Percentiles rank a stretch among this genome's conserved stretches.
These are phyloP conservation scores for Populus hybrid DNA, from an alignment of 441 rosid genomes.

Conservation along the genomic window DNA sequence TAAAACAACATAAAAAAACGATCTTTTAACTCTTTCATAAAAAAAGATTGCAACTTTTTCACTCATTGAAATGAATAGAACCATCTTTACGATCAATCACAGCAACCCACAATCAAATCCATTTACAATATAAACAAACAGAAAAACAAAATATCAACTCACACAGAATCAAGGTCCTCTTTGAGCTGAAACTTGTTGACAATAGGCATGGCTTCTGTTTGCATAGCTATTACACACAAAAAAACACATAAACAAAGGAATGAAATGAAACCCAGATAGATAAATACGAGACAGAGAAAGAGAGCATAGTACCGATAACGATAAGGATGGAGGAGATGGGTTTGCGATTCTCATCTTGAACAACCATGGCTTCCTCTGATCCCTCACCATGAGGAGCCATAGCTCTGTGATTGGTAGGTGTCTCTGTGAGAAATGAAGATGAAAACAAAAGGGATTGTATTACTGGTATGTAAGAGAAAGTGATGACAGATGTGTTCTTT, in stretches of 20 bases:
- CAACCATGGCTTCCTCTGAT: slow-evolving; percentile 41
- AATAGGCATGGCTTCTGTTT: slow-evolving; percentile 79
- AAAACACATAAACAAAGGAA: neutral
- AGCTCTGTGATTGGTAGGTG: neutral
- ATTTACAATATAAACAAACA: neutral
- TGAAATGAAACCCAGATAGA: neutral
- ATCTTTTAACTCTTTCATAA: neutral
- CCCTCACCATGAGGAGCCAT: slow-evolving; percentile 56
- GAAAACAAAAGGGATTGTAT: neutral
- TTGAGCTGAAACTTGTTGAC: slow-evolving; percentile 61
- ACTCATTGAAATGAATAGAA: neutral
- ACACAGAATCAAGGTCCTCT: slow-evolving; percentile 55
- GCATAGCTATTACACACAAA: slow-evolving; percentile 57
- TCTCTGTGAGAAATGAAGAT: neutral
- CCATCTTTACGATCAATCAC: neutral
- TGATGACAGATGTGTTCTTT: neutral
- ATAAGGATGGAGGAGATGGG: slow-evolving; percentile 67
- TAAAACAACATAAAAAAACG: neutral
- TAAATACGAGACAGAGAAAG: neutral
- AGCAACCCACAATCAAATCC: neutral
- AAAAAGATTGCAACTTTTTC: neutral
- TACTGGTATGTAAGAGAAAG: neutral
- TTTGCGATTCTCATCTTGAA: slow-evolving; percentile 25
- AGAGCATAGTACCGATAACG: slow-evolving; percentile 49
- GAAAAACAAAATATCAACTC: slow-evolving; percentile 20